A percentile compares a stretch with the other conserved stretches of the same genome.
These are phyloP conservation scores for Cutaneotrichosporon sp. DNA, from an alignment of 1,284 basidiomycete species.

Conservation along the genomic window DNA sequence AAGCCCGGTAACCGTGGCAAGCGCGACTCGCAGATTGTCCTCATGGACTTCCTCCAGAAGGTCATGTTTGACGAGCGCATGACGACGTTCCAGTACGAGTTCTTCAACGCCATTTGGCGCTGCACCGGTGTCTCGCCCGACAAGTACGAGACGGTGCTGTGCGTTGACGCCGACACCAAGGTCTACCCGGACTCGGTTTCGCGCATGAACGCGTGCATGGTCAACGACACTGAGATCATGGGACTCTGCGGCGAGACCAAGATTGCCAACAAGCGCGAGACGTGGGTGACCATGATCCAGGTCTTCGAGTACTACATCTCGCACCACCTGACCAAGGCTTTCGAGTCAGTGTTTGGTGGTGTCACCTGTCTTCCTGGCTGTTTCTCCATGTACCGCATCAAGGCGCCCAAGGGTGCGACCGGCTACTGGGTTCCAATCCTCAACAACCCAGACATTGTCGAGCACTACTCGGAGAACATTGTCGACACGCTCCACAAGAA, in stretches of 20 bases:
- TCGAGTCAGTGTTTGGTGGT: slow-evolving; percentile 99
- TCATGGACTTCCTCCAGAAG: slow-evolving; percentile 97
- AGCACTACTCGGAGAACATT: slow-evolving; percentile 96
- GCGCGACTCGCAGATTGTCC: slow-evolving; percentile 94
- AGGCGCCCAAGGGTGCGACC: slow-evolving; percentile 83
- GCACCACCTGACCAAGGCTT: slow-evolving; percentile 97
- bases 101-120: slow-evolving; percentile 96
- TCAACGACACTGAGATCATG: slow-evolving; percentile 96
- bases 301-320: slow-evolving; percentile 99
- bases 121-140: slow-evolving; percentile 94
- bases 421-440: slow-evolving; percentile 98
- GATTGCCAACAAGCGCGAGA: slow-evolving; percentile 97
- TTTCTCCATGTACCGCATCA: slow-evolving; percentile 99
- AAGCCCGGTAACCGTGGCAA: slow-evolving; percentile 99
- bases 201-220: slow-evolving; percentile 91
- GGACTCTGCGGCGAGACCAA: slow-evolving; percentile 98
- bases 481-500: slow-evolving; percentile 99
- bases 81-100: slow-evolving; percentile 99
- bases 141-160: slow-evolving; percentile 91
- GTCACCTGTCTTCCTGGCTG: slow-evolving; percentile 98
- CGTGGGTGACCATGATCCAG: slow-evolving; percentile 94
- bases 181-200: slow-evolving; percentile 92
- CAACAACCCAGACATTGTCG: slow-evolving; percentile 94
- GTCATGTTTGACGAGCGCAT: slow-evolving; percentile 99
- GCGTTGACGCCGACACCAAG: slow-evolving; percentile 98